Evolutionary conservation across 1,284 basidiomycete genomes (phyloP).

Genomic region (Trametes sp.): DNA sequence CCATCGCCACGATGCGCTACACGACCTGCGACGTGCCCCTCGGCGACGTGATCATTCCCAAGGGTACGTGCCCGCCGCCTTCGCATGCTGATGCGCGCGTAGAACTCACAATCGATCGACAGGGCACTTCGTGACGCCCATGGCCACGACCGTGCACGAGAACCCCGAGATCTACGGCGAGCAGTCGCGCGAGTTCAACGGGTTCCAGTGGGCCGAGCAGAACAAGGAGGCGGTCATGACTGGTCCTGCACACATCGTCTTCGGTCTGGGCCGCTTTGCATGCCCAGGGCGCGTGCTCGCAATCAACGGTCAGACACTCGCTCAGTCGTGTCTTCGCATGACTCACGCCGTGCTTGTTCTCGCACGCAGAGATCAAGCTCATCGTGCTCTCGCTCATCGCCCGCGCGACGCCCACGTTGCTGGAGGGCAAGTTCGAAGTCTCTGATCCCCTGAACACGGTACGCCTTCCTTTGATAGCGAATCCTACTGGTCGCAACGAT

Average conservation of each 20-base stretch:
- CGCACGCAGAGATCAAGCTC: conserved; percentile 49
- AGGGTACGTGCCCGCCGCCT: conserved; percentile 34
- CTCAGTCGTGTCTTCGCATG: background rate
- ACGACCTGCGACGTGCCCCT: conserved; percentile 43
- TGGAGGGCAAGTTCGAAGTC: conserved; percentile 43
- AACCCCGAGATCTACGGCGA: conserved; percentile 41
- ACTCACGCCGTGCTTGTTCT: background rate
- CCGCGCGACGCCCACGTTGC: conserved; percentile 42
- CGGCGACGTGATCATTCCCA: conserved; percentile 45
- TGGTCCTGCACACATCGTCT: conserved; percentile 43
- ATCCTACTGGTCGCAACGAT: background rate
- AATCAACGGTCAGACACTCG: conserved; percentile 39
- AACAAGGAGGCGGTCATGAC: conserved; percentile 44
- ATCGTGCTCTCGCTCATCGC: conserved; percentile 44
- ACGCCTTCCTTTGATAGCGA: background rate
- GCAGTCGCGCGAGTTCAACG: conserved; percentile 41
- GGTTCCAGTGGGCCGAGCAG: conserved; percentile 44
- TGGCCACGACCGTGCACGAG: conserved; percentile 44
- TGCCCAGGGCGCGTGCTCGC: conserved; percentile 46
- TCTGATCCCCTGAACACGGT: conserved; percentile 46
- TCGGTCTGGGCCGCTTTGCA: conserved; percentile 47
- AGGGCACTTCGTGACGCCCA: conserved; percentile 42
- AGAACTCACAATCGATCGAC: background rate
- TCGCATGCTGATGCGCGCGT: no score
- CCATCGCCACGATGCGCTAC: conserved; percentile 42